These are phyloP conservation scores for Copromyces sp. DNA, from an alignment of 495 filamentous ascomycete species.

Conservation along the genomic window DNA sequence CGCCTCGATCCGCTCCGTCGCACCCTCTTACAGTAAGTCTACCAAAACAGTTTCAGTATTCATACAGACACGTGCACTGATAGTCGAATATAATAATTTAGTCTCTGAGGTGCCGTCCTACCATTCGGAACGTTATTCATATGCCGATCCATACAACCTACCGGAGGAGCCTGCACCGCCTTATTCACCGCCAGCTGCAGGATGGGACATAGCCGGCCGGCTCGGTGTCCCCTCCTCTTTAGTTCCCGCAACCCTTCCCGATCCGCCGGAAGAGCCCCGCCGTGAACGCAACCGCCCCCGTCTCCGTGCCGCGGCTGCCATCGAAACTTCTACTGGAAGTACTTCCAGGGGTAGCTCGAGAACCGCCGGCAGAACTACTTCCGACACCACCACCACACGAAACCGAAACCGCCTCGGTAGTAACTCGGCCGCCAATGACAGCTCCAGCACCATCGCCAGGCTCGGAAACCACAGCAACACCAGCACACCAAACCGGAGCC, in stretches of 20 bases:
- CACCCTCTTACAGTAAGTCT: constrained; percentile 41
- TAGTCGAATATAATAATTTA: constrained; percentile 5
- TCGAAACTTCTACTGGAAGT: not conserved
- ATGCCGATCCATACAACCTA: constrained; percentile 20
- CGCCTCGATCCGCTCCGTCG: constrained; percentile 42
- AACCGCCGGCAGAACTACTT: not conserved
- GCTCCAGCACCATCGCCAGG: not conserved
- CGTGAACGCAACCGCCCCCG: not conserved
- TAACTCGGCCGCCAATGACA: constrained; percentile 9
- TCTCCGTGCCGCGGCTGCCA: not conserved
- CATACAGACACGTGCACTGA: not conserved
- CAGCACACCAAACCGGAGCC: not conserved
- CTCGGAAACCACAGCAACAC: not conserved
- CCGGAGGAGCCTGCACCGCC: constrained; percentile 26
- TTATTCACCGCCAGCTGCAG: constrained; percentile 26
- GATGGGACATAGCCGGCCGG: not conserved
- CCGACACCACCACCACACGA: not conserved
- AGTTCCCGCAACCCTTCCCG: not conserved
- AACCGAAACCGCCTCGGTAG: not conserved
- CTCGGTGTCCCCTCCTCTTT: not conserved
- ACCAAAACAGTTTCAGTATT: not conserved
- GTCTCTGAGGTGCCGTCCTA: constrained; percentile 41
- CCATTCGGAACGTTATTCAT: constrained; percentile 19
- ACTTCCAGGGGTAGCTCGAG: not conserved
- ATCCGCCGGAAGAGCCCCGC: not conserved